These are phyloP conservation scores for Candida railenensis DNA, from an alignment of 805 yeast species.

Conservation along the genomic window DNA sequence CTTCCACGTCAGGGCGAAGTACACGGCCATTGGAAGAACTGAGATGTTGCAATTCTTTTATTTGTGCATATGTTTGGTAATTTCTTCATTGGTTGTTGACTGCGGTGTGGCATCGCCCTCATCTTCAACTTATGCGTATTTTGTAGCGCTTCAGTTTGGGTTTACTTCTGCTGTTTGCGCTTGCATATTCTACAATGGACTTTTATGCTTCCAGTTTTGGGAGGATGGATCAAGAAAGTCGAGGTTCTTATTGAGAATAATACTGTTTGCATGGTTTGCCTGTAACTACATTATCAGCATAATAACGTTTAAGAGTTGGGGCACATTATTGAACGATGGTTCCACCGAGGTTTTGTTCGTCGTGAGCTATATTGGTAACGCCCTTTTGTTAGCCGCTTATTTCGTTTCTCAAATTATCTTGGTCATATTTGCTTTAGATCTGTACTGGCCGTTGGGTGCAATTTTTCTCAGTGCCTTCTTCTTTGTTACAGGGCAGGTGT, in stretches of 20 bases:
- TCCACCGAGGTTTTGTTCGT: constrained; percentile 70
- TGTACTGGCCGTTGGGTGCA: constrained; percentile 92
- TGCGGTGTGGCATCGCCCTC: constrained; percentile 93
- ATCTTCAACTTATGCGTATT: constrained; percentile 69
- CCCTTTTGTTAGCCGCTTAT: constrained; percentile 60
- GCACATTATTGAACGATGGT: constrained; percentile 49
- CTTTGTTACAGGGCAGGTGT: constrained; percentile 77
- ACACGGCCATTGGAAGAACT: constrained; percentile 90
- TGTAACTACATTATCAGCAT: constrained; percentile 66
- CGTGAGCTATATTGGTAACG: constrained; percentile 70
- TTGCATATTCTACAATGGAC: constrained; percentile 68
- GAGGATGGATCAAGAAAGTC: constrained; percentile 84
- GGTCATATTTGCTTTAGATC: constrained; percentile 64
- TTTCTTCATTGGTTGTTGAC: constrained; percentile 75
- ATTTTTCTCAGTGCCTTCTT: constrained; percentile 66
- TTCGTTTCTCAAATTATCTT: constrained; percentile 67
- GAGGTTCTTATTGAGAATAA: constrained; percentile 51
- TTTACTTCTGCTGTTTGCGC: constrained; percentile 70
- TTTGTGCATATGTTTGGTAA: constrained; percentile 53
- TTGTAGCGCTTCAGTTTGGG: constrained; percentile 81
- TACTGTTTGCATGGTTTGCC: constrained; percentile 58
- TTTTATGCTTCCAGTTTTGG: constrained; percentile 87
- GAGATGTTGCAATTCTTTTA: constrained; percentile 80
- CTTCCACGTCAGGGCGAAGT: constrained; percentile 76
- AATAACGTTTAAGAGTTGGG: constrained; percentile 66